Percentiles rank a stretch among this genome's conserved stretches.
Evolutionary conservation across 805 yeast genomes (phyloP).

Genomic region (Maudiozyma barnettii): DNA sequence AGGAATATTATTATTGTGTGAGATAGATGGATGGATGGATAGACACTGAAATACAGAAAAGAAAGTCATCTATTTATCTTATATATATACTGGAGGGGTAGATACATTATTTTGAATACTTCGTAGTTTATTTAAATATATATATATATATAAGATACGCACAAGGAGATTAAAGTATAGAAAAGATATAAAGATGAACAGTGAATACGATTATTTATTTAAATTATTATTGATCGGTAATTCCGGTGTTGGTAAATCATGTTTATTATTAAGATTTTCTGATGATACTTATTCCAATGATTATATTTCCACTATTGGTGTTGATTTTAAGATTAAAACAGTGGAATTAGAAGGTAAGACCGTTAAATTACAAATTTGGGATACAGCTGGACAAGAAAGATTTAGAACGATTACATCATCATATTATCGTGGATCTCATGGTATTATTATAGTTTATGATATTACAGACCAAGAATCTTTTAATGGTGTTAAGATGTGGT

Average conservation of each 20-base stretch:
- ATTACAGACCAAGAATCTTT: conserved; percentile 96
- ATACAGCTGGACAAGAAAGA: conserved; percentile 98
- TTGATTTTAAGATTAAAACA: conserved; percentile 84
- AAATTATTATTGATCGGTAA: conserved; percentile 93
- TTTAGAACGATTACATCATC: conserved; percentile 96
- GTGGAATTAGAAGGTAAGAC: conserved; percentile 94
- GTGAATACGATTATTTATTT: conserved; percentile 96
- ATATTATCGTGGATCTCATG: conserved; percentile 97
- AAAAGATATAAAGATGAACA: conserved; percentile 65
- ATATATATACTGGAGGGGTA: too few species aligned
- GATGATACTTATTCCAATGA: conserved; percentile 96
- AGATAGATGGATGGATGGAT: too few species aligned
- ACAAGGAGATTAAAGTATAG: not conserved
- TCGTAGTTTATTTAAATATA: too few species aligned
- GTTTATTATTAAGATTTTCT: conserved; percentile 88
- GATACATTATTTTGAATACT: too few species aligned
- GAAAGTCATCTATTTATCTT: too few species aligned
- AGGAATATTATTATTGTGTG: too few species aligned
- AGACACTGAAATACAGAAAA: too few species aligned
- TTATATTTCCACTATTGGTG: conserved; percentile 95
- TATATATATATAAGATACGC: too few species aligned
- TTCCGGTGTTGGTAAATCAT: conserved; percentile 97
- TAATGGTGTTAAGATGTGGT: conserved; percentile 95
- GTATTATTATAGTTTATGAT: conserved; percentile 94
- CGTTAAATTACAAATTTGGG: conserved; percentile 97